Percentiles rank a stretch among this genome's conserved stretches.
These are phyloP conservation scores for Furcasterigmium sp. DNA, from an alignment of 2,329 filamentous ascomycete genomes.

Conservation along the genomic window DNA sequence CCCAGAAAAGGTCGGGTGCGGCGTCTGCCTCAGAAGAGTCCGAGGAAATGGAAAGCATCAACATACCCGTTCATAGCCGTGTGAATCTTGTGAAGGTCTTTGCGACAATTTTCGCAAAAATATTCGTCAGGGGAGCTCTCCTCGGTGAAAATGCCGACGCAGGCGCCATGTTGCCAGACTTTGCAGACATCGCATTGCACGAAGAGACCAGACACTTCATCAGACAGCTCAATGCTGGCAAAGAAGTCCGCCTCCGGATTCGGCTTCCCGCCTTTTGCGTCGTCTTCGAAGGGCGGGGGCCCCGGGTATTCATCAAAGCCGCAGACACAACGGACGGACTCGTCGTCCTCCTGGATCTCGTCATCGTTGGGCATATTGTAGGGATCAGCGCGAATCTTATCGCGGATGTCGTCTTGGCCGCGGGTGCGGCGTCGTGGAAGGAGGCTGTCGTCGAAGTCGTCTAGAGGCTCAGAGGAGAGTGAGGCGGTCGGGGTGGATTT, in stretches of 20 bases:
- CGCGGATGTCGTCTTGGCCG: slow-evolving; percentile 57
- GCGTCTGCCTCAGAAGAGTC: too few relatives aligned
- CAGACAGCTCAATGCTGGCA: slow-evolving; percentile 59
- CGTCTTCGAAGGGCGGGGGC: slow-evolving; percentile 58
- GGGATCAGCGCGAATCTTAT: slow-evolving; percentile 37
- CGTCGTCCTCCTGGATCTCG: slow-evolving; percentile 79
- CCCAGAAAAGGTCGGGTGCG: background rate
- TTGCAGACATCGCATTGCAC: slow-evolving; percentile 98
- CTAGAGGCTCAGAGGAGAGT: slow-evolving; percentile 63
- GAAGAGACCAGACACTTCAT: slow-evolving; percentile 91
- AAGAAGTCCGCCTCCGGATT: slow-evolving; percentile 53
- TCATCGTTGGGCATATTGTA: slow-evolving; percentile 57
- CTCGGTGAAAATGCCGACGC: slow-evolving; percentile 94
- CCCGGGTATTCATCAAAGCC: slow-evolving; percentile 93
- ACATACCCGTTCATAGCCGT: slow-evolving; percentile 81
- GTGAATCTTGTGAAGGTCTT: slow-evolving; percentile 83
- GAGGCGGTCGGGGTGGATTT: slow-evolving; percentile 73
- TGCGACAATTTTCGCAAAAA: slow-evolving; percentile 92
- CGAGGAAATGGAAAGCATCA: slow-evolving; percentile 3
- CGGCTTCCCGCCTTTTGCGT: slow-evolving; percentile 48
- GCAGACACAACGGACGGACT: slow-evolving; percentile 93
- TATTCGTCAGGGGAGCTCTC: slow-evolving; percentile 92
- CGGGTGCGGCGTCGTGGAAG: slow-evolving; percentile 76
- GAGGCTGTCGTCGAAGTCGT: slow-evolving; percentile 64
- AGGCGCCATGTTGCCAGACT: slow-evolving; percentile 98